Conservation (phyloP, 768 basidiomycete genomes). For the Phlebiopsis flavidoalba region DNA sequence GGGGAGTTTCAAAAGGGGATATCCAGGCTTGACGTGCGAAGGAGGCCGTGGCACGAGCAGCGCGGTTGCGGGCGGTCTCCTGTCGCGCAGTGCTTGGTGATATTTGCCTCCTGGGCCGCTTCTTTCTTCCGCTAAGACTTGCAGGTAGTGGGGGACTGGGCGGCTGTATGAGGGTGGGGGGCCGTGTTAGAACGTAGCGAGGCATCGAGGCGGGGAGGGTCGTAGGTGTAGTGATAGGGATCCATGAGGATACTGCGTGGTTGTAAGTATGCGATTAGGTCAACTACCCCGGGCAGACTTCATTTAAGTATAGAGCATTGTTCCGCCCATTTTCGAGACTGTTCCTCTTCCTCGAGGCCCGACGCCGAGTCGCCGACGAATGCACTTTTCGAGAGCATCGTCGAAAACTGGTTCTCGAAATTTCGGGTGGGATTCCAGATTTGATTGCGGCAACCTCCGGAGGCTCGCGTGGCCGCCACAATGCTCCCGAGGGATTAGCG, state of each 20-base stretch:
- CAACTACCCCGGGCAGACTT: background rate
- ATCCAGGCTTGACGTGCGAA: constrained; percentile 17
- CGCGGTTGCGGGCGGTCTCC: constrained; percentile 24
- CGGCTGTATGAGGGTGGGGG: background rate
- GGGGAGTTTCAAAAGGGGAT: constrained; percentile 10
- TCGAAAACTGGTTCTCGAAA: background rate
- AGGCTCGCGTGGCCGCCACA: background rate
- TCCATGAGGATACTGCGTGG: background rate
- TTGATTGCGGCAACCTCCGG: background rate
- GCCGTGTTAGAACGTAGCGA: background rate
- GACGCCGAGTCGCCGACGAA: background rate
- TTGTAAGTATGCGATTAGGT: too few relatives aligned
- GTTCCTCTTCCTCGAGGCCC: too few relatives aligned
- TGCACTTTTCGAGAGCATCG: background rate
- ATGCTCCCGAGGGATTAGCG: background rate
- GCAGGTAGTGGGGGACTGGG: constrained; percentile 13
- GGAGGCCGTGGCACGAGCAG: constrained; percentile 24
- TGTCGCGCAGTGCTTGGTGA: constrained; percentile 22
- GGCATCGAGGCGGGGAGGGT: background rate
- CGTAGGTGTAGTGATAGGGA: background rate
- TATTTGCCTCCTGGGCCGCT: constrained; percentile 24
- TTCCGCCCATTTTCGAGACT: background rate
- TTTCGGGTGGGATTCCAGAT: background rate
- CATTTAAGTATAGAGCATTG: background rate
- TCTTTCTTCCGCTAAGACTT: constrained; percentile 24